A percentile compares a stretch with the other conserved stretches of the same genome.
These are phyloP conservation scores for Colletotrichum coccodes DNA, from an alignment of 2,329 filamentous ascomycete species.

Conservation along the genomic window DNA sequence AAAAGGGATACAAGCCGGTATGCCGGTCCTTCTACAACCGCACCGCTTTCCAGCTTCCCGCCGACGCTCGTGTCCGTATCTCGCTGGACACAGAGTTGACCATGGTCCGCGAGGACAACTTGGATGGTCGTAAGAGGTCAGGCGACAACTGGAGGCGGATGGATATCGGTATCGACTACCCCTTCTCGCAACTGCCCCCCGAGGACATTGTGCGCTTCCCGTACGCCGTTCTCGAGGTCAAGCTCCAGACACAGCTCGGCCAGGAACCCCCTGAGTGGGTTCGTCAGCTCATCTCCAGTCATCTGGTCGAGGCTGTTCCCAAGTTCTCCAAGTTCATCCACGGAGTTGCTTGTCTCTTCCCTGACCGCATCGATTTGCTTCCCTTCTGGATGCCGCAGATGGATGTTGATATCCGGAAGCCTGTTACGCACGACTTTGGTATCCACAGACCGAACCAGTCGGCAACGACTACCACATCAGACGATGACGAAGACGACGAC, in stretches of 20 bases:
- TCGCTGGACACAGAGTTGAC: constrained; percentile 96
- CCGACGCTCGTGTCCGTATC: constrained; percentile 94
- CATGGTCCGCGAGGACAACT: constrained; percentile 94
- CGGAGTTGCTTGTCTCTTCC: constrained; percentile 88
- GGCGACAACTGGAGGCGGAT: constrained; percentile 96
- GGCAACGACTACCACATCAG: constrained; percentile 80
- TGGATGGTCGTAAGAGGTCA: constrained; percentile 79
- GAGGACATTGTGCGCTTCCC: constrained; percentile 92
- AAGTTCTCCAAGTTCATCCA: constrained; percentile 99
- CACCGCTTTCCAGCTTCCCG: constrained; percentile 96
- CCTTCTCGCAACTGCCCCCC: constrained; percentile 87
- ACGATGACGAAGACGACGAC: constrained; percentile 80
- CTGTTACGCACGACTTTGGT: constrained; percentile 86
- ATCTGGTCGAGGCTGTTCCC: constrained; percentile 97
- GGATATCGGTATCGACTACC: constrained; percentile 97
- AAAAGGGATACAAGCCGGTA: constrained; percentile 86
- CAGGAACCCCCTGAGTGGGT: constrained; percentile 98
- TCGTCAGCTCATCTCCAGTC: constrained; percentile 88
- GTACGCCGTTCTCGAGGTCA: constrained; percentile 96
- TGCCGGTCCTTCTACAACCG: constrained; percentile 98
- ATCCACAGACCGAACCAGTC: constrained; percentile 84
- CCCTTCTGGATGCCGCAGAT: constrained; percentile 99
- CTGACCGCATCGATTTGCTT: constrained; percentile 85
- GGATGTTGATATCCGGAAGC: constrained; percentile 97
- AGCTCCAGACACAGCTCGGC: constrained; percentile 94